Percentiles rank a stretch among this genome's conserved stretches.
Conservation (phyloP, 257 asterid species). For the Ajuga chamaepitys region DNA sequence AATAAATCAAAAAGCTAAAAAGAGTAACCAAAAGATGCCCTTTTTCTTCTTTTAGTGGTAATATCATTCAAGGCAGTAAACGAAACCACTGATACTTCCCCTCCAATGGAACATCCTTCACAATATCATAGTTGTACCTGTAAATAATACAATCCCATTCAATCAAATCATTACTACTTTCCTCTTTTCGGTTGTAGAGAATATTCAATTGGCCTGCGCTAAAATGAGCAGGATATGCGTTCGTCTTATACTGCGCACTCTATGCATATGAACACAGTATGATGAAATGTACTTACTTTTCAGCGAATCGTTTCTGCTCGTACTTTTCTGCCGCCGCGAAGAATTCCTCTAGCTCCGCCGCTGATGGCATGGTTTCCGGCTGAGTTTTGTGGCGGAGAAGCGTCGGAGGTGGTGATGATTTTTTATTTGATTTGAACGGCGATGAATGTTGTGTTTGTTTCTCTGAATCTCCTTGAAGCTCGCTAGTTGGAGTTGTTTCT, state of each 20-base stretch:
- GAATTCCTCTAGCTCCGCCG: conserved; percentile 70
- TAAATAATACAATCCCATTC: conserved; percentile 24
- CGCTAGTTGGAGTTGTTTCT: conserved; percentile 45
- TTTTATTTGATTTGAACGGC: conserved; percentile 24
- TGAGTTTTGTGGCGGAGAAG: conserved; percentile 17
- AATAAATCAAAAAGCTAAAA: not conserved
- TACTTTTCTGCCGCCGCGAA: conserved; percentile 65
- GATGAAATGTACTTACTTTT: conserved; percentile 49
- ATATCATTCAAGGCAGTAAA: conserved; percentile 37
- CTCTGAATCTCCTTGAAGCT: conserved; percentile 39
- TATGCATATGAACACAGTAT: conserved; percentile 8
- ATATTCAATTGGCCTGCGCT: conserved; percentile 26
- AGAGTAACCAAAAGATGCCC: conserved; percentile 28
- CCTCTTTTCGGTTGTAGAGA: conserved; percentile 25
- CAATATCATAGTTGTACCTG: conserved; percentile 86
- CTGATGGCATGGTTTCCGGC: conserved; percentile 37
- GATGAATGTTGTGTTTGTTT: conserved; percentile 12
- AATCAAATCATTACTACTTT: conserved; percentile 25
- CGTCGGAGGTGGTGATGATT: conserved; percentile 18
- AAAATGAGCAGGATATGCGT: conserved; percentile 25
- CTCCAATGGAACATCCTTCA: conserved; percentile 70
- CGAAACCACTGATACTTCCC: conserved; percentile 85
- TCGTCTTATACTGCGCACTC: conserved; percentile 34
- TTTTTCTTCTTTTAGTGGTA: conserved; percentile 19
- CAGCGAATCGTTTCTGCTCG: conserved; percentile 58